These are phyloP conservation scores for Dioscorea cayenensis DNA, from an alignment of 116 monocot species.

Conservation along the genomic window DNA sequence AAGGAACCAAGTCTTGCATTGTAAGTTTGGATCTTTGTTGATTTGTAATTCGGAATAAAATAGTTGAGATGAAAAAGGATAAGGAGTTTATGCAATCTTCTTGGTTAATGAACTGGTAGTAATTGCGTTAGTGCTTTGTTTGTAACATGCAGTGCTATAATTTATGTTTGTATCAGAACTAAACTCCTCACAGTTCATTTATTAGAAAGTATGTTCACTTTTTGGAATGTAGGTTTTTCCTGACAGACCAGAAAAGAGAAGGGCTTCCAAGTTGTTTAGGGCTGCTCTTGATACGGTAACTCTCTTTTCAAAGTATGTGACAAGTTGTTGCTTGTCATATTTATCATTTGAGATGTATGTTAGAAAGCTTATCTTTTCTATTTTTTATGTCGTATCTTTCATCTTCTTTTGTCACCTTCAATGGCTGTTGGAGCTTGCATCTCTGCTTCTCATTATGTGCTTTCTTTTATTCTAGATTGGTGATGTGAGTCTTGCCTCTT, in stretches of 20 bases:
- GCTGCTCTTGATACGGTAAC: slow-evolving; percentile 70
- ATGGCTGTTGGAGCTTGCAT: background rate
- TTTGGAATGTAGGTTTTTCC: slow-evolving; percentile 75
- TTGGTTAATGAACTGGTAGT: too few relatives aligned
- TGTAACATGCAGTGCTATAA: background rate
- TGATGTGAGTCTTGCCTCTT: slow-evolving; percentile 60
- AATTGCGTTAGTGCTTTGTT: background rate
- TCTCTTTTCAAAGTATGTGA: background rate
- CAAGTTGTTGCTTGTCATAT: background rate
- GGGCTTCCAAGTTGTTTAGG: slow-evolving; percentile 78
- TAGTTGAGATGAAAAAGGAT: too few relatives aligned
- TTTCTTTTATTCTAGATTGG: slow-evolving; percentile 50
- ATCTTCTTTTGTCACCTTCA: background rate
- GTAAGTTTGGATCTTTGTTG: slow-evolving; percentile 36
- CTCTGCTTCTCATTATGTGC: background rate
- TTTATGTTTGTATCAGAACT: background rate
- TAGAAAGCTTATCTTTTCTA: background rate
- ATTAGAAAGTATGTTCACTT: background rate
- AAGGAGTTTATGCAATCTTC: too few relatives aligned
- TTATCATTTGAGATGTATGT: background rate
- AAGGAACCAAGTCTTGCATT: slow-evolving; percentile 70
- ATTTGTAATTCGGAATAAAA: too few relatives aligned
- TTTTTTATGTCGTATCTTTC: too few relatives aligned
- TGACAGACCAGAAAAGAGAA: slow-evolving; percentile 88
- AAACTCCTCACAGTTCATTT: background rate